Evolutionary conservation across 148 eudicot species (phyloP).

Genomic region (Tetragonia tetragonoides): DNA sequence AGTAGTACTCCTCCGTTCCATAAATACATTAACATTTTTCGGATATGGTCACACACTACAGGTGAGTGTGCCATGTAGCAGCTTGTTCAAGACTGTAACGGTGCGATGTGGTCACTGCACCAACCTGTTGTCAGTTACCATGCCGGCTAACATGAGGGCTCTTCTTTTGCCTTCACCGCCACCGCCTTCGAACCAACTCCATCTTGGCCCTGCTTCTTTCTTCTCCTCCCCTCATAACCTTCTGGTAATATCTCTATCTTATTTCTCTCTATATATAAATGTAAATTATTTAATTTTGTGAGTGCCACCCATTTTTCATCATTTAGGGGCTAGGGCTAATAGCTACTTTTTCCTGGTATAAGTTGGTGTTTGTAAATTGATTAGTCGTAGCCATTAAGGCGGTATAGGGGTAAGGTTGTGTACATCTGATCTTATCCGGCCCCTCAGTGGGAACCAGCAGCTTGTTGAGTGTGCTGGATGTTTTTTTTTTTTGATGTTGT

Average conservation of each 20-base stretch:
- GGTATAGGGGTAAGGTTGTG: not conserved
- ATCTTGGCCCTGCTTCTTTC: constrained; percentile 61
- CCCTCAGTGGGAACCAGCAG: not conserved
- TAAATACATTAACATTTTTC: too few relatives aligned
- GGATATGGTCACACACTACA: constrained; percentile 6
- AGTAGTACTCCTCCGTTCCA: not conserved
- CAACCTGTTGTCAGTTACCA: constrained; percentile 74
- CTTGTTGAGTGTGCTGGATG: not conserved
- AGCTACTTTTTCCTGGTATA: not conserved
- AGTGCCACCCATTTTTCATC: too few relatives aligned
- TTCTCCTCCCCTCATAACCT: constrained; percentile 71
- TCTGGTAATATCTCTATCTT: constrained; percentile 43
- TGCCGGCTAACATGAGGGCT: constrained; percentile 76
- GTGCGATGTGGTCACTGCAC: constrained; percentile 97
- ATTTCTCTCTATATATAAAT: too few relatives aligned
- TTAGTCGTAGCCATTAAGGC: not conserved
- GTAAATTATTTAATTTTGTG: not conserved
- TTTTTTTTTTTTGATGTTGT: too few relatives aligned
- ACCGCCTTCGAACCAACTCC: constrained; percentile 43
- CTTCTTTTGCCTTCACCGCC: constrained; percentile 48
- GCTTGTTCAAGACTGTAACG: constrained; percentile 91
- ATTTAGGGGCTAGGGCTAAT: not conserved
- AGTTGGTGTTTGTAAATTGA: not conserved
- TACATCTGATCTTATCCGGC: not conserved
- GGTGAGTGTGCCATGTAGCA: constrained; percentile 96